Evolutionary conservation across 75 land plant species (phyloP), one percentile per base, ranked within the genome.

Genomic region (Adiantum capillusveneris): DNA sequence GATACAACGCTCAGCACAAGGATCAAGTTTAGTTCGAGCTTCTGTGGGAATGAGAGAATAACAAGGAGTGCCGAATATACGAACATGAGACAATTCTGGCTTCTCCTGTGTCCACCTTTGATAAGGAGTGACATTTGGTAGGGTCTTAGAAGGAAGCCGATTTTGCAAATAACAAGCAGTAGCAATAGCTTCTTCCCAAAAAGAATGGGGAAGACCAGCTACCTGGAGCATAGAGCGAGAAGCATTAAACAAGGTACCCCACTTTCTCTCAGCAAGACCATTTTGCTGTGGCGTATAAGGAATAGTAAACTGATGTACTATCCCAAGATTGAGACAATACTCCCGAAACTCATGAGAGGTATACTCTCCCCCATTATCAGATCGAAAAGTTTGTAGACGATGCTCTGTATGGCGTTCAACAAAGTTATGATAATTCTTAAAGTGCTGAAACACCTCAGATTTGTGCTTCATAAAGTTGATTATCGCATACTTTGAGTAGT

Each of bases 181-280:
- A 3, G 31, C 17, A 55, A 24, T 24, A 2, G 57, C 57, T 24
- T 55, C 57, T 46, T 46, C 6, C 37, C 37, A n/a, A n/a, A n/a
- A n/a, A n/a, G n/a, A n/a, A n/a, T n/a, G n/a, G n/a, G 67, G 43
- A 16, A 65, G 17, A 21, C 39, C 54, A 13, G 27, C 39, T 1
- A 26, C n/a, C 21, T 65, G 53, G 7, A 65, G 44, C 44, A 34
- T 34, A 9, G 37, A 34, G 37, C 7, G 37, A 80, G 59, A 60
- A 66, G 46, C 34, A 53, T 72, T 12, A 21, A 31, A 0, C 75
- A 39, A 51, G 3, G 63, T 57, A 11, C 62, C 34, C 34, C 71
- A 69, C 53, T 68, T 75, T 14, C n/a, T n/a, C n/a, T n/a, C n/a
- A n/a, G 68, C 64, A 11, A 34, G 3, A 34, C 9, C 37, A 34